A percentile compares a stretch with the other conserved stretches of the same genome.
Evolutionary conservation across 73 alveolate species (phyloP).

Genomic region (Tetrahymena elliotti): DNA sequence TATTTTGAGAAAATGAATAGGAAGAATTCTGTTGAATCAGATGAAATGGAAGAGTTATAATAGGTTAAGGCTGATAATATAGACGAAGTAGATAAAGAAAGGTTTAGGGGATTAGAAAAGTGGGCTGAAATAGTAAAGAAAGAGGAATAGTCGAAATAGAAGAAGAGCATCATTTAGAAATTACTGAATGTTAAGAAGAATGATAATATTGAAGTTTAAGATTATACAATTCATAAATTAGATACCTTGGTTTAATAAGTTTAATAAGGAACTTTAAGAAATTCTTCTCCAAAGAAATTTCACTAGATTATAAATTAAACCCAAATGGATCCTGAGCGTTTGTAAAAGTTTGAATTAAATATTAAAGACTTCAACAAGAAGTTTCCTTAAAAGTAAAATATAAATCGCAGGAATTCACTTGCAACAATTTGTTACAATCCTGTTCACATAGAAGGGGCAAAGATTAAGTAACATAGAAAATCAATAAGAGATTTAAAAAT

Average conservation of each 20-base stretch:
- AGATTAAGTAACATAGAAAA: not conserved
- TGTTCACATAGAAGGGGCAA: not conserved
- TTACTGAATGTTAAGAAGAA: not conserved
- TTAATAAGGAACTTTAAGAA: not conserved
- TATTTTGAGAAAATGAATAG: not conserved
- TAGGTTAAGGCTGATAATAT: not conserved
- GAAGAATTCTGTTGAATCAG: not conserved
- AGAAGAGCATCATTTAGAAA: not conserved
- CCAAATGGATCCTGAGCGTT: not conserved
- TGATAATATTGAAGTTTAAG: not conserved
- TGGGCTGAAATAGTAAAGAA: not conserved
- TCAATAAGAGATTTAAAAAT: conserved; percentile 3
- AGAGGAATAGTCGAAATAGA: not conserved
- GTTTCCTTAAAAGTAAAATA: not conserved
- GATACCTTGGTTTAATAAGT: not conserved
- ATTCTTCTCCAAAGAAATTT: not conserved
- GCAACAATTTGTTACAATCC: not conserved
- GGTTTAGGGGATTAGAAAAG: not conserved
- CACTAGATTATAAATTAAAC: not conserved
- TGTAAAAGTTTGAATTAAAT: not conserved
- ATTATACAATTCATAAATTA: not conserved
- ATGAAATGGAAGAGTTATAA: not conserved
- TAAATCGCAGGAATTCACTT: not conserved
- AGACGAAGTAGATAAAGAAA: not conserved
- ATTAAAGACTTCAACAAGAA: not conserved